Evolutionary conservation across 352 stramenopile species (phyloP), one percentile per base, ranked within the genome.

Genomic region (Pythium vanterpoolii): DNA sequence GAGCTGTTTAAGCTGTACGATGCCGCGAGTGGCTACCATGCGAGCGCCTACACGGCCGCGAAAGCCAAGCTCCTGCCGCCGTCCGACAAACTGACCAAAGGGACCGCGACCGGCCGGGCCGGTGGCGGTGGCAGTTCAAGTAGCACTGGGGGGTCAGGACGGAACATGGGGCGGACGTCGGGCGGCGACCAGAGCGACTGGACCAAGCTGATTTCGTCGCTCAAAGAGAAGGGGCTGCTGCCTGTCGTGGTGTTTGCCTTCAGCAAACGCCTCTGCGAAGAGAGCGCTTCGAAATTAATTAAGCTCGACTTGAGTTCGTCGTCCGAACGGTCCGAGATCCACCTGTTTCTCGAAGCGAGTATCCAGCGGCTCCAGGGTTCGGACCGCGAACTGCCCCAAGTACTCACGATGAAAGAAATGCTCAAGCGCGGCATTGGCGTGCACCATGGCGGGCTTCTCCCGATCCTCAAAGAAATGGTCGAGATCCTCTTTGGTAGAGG

Each of bases 381-480:
- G 42, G 98, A 99, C 76, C 89, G 95, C 34, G 92, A 96, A 58
- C 84, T 99, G 18, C 98, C 97, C 3, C 97, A 99, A 67, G 96
- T 99, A n/a, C 65, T 98, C 53, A 95, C 90, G 13, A 87, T 99
- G 61, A 89, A 99, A 26, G 97, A 98, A 56, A 88, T 99, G 87
- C 86, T 99, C 5, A 93, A 95, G 69, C 78, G 92, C 36, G 98
- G 98, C 33, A 94, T 99, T 55, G 98, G 96, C 30, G 88, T 99
- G 46, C 96, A 99, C 60, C 97, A 99, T 62, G 93, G 96, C 30
- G 96, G 96, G 0, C 66, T 99, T 34, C 83, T 99, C n/a, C 97
- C 97, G 4, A 98, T 99, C 40, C 85, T 99, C 48, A 99, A 99
- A 72, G 98, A 99, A 69, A 97, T 98, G 75, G 97, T 99, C n/a